phyloP scores from a whole-genome alignment of 805 yeast genomes.

The Candida ascalaphidarum region DNA sequence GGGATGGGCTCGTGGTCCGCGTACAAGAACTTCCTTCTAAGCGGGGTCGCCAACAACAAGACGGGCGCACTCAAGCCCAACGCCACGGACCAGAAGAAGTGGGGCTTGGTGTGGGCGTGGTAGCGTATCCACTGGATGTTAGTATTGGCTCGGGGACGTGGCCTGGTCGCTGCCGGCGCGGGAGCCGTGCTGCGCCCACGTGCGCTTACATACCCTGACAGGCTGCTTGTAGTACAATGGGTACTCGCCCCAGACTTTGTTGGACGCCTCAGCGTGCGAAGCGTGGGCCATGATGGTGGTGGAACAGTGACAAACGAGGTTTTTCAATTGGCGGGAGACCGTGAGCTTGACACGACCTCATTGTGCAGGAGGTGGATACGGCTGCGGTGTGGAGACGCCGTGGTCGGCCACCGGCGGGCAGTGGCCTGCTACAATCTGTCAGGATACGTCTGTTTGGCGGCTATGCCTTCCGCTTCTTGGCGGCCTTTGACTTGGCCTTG shows the following conservation, averaged over 20 bases:
- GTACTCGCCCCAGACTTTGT: conserved; percentile 38
- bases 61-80: conserved; percentile 65
- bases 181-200: too few relatives aligned
- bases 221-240: conserved; percentile 59
- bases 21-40: conserved; percentile 62
- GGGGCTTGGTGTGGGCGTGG: conserved; percentile 71
- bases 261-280: conserved; percentile 12
- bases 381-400: too few relatives aligned
- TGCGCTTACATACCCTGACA: conserved; percentile 46
- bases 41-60: conserved; percentile 49
- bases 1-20: conserved; percentile 64
- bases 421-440: too few relatives aligned
- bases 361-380: too few relatives aligned
- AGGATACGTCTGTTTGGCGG: too few relatives aligned
- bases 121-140: conserved; percentile 56
- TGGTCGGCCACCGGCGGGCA: too few relatives aligned
- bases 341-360: too few relatives aligned
- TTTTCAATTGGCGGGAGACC: too few relatives aligned
- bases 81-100: conserved; percentile 54
- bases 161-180: too few relatives aligned
- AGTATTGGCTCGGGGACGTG: conserved; percentile 4
- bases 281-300: too few relatives aligned
- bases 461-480: too few relatives aligned
- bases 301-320: too few relatives aligned
- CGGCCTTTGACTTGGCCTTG: conserved; percentile 10